A percentile compares a stretch with the other conserved stretches of the same genome.
phyloP scores from a whole-genome alignment of 805 yeast genomes.

The Komagataella kurtzmanii region DNA sequence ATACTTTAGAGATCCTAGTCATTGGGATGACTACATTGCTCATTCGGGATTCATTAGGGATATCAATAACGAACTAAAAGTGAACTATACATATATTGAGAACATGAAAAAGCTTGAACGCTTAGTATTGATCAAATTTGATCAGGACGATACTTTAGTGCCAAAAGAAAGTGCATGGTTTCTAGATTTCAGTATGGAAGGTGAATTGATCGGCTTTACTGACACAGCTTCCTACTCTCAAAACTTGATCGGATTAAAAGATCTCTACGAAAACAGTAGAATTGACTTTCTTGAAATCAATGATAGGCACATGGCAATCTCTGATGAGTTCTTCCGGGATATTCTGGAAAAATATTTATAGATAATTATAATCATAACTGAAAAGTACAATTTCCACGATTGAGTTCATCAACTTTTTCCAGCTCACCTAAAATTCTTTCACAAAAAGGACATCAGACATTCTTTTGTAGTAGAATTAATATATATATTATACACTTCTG shows the following conservation, averaged over 20 bases:
- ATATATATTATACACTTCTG: too few species aligned
- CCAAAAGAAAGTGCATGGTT: slow-evolving; percentile 68
- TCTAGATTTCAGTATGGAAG: slow-evolving; percentile 36
- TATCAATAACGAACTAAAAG: slow-evolving; percentile 44
- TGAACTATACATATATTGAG: slow-evolving; percentile 24
- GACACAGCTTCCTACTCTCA: slow-evolving; percentile 34
- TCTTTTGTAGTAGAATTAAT: too few species aligned
- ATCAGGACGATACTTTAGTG: slow-evolving; percentile 50
- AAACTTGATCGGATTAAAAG: slow-evolving; percentile 47
- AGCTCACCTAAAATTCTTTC: too few species aligned
- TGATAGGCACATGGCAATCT: slow-evolving; percentile 55
- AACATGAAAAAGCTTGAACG: slow-evolving; percentile 31
- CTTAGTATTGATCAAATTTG: slow-evolving; percentile 47
- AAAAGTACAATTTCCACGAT: neutral
- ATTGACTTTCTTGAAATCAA: slow-evolving; percentile 38
- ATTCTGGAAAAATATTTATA: neutral
- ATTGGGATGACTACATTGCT: slow-evolving; percentile 39
- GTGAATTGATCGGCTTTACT: slow-evolving; percentile 27
- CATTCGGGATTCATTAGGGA: slow-evolving; percentile 49
- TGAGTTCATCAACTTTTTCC: too few species aligned
- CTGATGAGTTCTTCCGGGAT: slow-evolving; percentile 19
- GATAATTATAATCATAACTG: neutral
- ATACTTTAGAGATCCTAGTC: slow-evolving; percentile 51
- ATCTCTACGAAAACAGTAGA: slow-evolving; percentile 26
- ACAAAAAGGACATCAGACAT: too few species aligned